Evolutionary conservation across 1,284 basidiomycete genomes (phyloP).

Genomic region (Chalciporus sp.): DNA sequence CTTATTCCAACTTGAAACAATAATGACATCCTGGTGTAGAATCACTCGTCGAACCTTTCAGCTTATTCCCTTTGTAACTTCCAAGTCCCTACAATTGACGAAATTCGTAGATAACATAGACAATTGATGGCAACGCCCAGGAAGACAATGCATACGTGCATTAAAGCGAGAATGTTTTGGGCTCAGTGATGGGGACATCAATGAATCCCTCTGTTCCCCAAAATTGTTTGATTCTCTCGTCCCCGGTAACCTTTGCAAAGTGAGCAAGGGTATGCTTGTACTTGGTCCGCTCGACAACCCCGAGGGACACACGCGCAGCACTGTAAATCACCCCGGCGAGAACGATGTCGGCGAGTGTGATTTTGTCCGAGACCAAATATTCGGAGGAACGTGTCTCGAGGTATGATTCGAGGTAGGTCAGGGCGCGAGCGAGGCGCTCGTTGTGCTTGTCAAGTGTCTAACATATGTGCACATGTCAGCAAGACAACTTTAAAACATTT

Average conservation of each 20-base stretch:
- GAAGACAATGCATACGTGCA: no score
- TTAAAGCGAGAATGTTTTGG: no score
- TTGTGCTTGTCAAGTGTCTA: slow-evolving; percentile 10
- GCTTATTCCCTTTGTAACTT: no score
- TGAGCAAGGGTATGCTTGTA: slow-evolving; percentile 54
- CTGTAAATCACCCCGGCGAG: slow-evolving; percentile 42
- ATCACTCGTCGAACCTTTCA: no score
- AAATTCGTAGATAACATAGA: no score
- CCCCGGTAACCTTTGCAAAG: slow-evolving; percentile 48
- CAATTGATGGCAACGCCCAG: no score
- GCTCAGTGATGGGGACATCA: no score
- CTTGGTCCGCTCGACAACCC: slow-evolving; percentile 37
- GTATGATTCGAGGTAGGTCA: slow-evolving; percentile 47
- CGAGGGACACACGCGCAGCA: slow-evolving; percentile 34
- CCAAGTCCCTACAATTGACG: no score
- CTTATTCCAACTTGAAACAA: no score
- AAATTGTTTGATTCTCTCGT: slow-evolving; percentile 35
- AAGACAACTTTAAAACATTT: neutral
- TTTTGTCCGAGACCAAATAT: slow-evolving; percentile 53
- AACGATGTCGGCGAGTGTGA: slow-evolving; percentile 63
- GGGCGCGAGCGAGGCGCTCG: slow-evolving; percentile 25
- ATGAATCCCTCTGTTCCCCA: no score
- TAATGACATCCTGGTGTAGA: no score
- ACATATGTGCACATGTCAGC: neutral
- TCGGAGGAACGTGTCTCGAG: slow-evolving; percentile 49